Base-by-base conservation (phyloP, 306 rosid genomes). In the Sesbania bispinosa region DNA sequence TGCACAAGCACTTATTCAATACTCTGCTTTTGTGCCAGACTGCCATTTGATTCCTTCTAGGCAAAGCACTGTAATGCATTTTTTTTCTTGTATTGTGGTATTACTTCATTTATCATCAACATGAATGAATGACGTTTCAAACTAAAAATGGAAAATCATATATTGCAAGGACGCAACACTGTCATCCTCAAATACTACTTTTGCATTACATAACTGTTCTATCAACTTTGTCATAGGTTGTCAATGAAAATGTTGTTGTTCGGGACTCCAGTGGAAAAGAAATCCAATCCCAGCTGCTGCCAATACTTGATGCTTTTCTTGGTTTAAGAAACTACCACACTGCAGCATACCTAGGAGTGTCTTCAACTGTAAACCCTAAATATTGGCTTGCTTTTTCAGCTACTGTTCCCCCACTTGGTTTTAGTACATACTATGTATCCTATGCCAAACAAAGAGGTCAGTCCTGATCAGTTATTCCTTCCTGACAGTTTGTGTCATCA, bases 341-440 rank as follows among this genome's bases (percentile, higher is more conserved):
- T 5, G 50, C 13, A 60, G 95, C 92, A 67, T 86, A 89, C 86
- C 64, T 88, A 57, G 96, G 89, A n/a, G 79, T 46, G 54, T 85
- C 83, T 59, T 78, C 92, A 24, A 82, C 55, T 53, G 87, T 61
- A 53, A 77, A 74, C 2, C 90, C 88, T 1, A 83, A 80, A 16
- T 90, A 89, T 61, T 89, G 89, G 96, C 96, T 92, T 72, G 89
- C 84, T 1, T 92, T 92, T 81, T 82, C 90, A 30, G 96, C 85
- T n/a, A 23, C 77, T 18, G 90, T 86, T 33, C 96, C 98, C 24
- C 92, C 98, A 41, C 92, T 92, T 70, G 98, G 98, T 75, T 92
- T 89, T 81, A 89, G 82, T 77, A 86, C 96, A 62, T 92, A 92
- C 81, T 76, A 77, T 46, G 74, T 92, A 60, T 89, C 95, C 29